These are phyloP conservation scores for Rhododendron vialii DNA, from an alignment of 148 eudicot genomes.

Conservation along the genomic window DNA sequence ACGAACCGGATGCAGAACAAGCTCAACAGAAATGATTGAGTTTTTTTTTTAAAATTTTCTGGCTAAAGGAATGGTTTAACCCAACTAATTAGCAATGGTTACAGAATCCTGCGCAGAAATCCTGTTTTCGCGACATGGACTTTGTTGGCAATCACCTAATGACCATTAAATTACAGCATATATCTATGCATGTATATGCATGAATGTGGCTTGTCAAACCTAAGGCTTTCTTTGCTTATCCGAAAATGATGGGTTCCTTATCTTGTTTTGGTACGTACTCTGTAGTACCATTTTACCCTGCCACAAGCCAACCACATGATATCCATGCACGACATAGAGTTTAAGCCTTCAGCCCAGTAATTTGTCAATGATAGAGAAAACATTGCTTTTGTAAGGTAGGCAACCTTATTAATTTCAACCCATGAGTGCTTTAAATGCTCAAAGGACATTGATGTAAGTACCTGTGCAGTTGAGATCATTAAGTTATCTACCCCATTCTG, in stretches of 20 bases:
- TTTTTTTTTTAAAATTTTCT: not conserved
- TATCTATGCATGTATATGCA: too few relatives aligned
- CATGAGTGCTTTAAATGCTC: not conserved
- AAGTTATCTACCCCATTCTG: not conserved
- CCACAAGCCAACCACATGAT: not conserved
- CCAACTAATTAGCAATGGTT: not conserved
- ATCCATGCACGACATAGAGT: not conserved
- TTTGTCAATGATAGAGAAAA: not conserved
- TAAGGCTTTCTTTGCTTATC: not conserved
- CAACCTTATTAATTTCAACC: not conserved
- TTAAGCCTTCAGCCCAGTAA: not conserved
- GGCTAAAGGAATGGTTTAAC: not conserved
- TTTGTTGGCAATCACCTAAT: not conserved
- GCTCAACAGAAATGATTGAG: not conserved
- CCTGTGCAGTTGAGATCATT: not conserved
- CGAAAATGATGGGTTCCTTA: not conserved
- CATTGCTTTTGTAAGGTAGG: not conserved
- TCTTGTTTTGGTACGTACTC: not conserved
- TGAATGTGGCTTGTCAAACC: not conserved
- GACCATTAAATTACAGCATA: not conserved
- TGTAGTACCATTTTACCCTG: not conserved
- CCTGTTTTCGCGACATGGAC: not conserved
- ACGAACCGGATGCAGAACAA: not conserved
- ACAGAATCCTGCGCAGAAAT: not conserved
- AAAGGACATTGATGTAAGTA: not conserved